phyloP scores from a whole-genome alignment of 257 asterid genomes.

The Gardenia jasminoides region DNA sequence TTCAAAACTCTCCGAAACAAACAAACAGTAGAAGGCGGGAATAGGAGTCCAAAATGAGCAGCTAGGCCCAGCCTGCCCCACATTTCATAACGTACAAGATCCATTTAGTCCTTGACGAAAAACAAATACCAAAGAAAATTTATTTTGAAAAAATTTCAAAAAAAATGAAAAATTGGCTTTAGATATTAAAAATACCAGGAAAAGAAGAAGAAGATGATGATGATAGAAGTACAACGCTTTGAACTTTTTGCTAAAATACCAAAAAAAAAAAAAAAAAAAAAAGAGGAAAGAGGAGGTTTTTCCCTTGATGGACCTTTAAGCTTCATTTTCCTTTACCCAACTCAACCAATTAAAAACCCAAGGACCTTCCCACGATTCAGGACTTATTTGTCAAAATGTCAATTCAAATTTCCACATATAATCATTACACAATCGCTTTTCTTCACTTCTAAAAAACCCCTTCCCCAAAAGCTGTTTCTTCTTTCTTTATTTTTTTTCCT shows the following conservation, averaged over 20 bases:
- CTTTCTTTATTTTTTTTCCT: not conserved
- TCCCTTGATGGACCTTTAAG: too few species aligned
- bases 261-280: too few species aligned
- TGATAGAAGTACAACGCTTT: too few species aligned
- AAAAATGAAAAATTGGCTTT: not conserved
- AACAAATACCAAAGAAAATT: not conserved
- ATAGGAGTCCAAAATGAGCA: conserved; percentile 42
- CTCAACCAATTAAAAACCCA: not conserved
- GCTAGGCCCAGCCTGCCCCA: conserved; percentile 27
- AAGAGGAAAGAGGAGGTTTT: too few species aligned
- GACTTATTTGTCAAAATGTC: conserved; percentile 16
- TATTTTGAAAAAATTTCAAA: too few species aligned
- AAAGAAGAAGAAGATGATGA: too few species aligned
- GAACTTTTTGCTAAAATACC: too few species aligned
- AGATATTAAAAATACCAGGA: too few species aligned
- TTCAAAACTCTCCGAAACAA: conserved; percentile 5
- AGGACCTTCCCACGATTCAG: not conserved
- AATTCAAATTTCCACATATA: conserved; percentile 20
- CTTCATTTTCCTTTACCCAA: not conserved
- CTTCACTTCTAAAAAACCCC: conserved; percentile 38
- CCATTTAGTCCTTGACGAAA: not conserved
- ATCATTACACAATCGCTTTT: conserved; percentile 25
- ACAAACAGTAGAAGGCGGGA: conserved; percentile 61
- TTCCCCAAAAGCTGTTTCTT: not conserved
- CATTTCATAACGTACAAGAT: not conserved